Evolutionary conservation across 1,139 yeast genomes (phyloP).

Genomic region (Kurtzmaniella quercitrusa): DNA sequence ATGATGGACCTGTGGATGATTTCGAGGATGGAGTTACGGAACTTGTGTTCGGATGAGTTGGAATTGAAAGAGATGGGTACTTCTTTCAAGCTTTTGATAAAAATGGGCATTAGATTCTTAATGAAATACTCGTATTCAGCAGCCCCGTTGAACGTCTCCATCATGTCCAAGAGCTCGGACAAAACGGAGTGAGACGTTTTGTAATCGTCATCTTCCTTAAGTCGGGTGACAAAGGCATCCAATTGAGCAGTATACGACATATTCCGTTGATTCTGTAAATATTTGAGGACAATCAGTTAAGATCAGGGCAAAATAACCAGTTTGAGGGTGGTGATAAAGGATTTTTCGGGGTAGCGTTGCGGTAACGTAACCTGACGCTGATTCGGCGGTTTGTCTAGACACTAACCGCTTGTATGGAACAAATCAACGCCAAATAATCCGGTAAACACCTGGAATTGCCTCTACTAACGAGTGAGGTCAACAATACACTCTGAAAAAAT

Average conservation of each 20-base stretch:
- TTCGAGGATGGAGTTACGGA: slow-evolving; percentile 74
- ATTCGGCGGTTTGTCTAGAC: neutral
- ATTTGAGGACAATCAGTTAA: no score
- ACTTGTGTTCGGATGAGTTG: slow-evolving; percentile 63
- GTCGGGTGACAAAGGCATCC: slow-evolving; percentile 58
- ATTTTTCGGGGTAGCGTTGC: neutral
- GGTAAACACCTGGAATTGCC: neutral
- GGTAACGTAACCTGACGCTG: neutral
- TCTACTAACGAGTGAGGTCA: neutral
- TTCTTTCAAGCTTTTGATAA: slow-evolving; percentile 53
- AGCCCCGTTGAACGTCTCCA: slow-evolving; percentile 78
- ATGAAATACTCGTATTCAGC: slow-evolving; percentile 73
- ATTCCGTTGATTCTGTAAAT: no score
- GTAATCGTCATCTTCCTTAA: slow-evolving; percentile 51
- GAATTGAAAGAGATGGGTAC: slow-evolving; percentile 72
- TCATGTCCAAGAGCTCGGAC: slow-evolving; percentile 79
- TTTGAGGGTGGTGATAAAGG: no score
- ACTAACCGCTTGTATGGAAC: neutral
- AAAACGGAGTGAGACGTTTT: slow-evolving; percentile 61
- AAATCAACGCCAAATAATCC: neutral
- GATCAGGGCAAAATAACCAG: no score
- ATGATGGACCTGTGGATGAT: slow-evolving; percentile 77
- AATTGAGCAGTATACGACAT: slow-evolving; percentile 50
- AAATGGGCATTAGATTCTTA: slow-evolving; percentile 56
- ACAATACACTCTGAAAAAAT: neutral